Evolutionary conservation across 495 filamentous ascomycete genomes (phyloP).

Genomic region (Talaromyces liani): DNA sequence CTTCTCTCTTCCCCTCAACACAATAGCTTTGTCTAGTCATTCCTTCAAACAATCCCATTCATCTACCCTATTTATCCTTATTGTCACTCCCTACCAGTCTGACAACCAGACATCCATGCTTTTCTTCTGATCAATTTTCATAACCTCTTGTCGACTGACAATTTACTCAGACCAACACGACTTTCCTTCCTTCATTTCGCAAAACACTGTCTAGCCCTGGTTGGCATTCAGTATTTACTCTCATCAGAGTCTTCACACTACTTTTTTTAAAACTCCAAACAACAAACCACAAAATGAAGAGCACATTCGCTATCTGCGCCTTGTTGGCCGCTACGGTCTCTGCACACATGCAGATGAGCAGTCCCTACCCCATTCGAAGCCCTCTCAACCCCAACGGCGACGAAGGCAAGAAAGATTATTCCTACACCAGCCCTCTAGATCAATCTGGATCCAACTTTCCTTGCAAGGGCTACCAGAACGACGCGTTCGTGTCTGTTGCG

Average conservation of each 20-base stretch:
- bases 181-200: neutral
- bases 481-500: slow-evolving; percentile 35
- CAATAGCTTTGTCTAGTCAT: neutral
- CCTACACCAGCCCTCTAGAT: slow-evolving; percentile 40
- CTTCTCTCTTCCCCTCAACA: neutral
- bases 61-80: neutral
- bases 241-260: neutral
- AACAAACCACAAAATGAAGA: slow-evolving; percentile 30
- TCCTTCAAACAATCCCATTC: neutral
- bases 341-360: slow-evolving; percentile 40
- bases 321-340: slow-evolving; percentile 32
- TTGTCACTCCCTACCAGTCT: neutral
- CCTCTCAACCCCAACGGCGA: slow-evolving; percentile 29
- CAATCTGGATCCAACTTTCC: slow-evolving; percentile 38
- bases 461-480: slow-evolving; percentile 46
- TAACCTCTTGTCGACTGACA: neutral
- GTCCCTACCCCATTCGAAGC: slow-evolving; percentile 40
- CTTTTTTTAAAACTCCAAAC: neutral
- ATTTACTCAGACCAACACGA: neutral
- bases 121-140: neutral
- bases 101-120: neutral
- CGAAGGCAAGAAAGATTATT: slow-evolving; percentile 37
- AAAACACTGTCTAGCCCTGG: slow-evolving; percentile 8
- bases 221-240: slow-evolving; percentile 6
- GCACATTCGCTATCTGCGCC: slow-evolving; percentile 20